Percentiles rank a stretch among this genome's conserved stretches.
Evolutionary conservation across 768 basidiomycete species (phyloP).

Genomic region (Pilatotrama ljubarskyi): DNA sequence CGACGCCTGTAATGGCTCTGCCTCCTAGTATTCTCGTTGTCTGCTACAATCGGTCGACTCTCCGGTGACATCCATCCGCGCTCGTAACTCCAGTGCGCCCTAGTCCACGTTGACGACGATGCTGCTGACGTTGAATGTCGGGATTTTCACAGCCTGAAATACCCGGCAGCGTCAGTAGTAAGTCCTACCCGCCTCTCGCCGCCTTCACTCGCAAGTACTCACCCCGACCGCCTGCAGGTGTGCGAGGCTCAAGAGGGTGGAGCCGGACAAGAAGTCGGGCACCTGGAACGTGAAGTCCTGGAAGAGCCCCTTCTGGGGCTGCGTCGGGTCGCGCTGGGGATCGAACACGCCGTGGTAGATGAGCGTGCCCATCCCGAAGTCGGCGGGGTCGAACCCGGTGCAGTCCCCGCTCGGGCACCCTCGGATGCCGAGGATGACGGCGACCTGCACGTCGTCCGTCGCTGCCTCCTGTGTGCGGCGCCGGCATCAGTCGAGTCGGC

Average conservation of each 20-base stretch:
- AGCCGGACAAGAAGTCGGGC: conserved; percentile 26
- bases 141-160: background rate
- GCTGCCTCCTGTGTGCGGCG: conserved; percentile 35
- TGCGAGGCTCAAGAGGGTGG: conserved; percentile 1
- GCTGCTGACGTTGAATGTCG: background rate
- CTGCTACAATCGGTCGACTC: too few species aligned
- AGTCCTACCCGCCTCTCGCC: background rate
- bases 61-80: too few species aligned
- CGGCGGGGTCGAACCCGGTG: conserved; percentile 20
- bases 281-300: conserved; percentile 47
- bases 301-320: conserved; percentile 38
- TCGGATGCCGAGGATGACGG: conserved; percentile 45
- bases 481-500: background rate
- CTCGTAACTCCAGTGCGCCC: background rate
- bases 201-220: too few species aligned
- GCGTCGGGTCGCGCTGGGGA: conserved; percentile 35
- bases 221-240: conserved; percentile 19
- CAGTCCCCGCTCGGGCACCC: conserved; percentile 35
- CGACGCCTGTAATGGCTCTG: too few species aligned
- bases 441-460: conserved; percentile 44
- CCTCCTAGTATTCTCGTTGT: too few species aligned
- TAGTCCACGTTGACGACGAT: conserved; percentile 1
- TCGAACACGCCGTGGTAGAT: conserved; percentile 48
- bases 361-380: conserved; percentile 40
- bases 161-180: background rate